Evolutionary conservation across 106 monocot species (phyloP), one percentile per base, ranked within the genome.

Genomic region (Dendrobium catenatum): DNA sequence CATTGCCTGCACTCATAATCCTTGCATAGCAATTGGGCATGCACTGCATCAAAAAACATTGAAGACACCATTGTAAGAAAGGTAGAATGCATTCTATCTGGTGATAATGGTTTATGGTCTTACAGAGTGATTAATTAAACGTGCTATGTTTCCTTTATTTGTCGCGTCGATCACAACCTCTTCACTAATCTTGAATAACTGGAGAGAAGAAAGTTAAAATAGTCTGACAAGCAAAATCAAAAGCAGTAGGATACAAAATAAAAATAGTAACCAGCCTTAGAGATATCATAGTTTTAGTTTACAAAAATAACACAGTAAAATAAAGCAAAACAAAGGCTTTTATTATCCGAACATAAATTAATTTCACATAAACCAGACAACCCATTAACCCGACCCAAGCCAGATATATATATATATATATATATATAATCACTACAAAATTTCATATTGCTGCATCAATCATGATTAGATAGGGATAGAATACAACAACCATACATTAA

Each of bases 21-120:
- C 97, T 98, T 68, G 97, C 94, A 82, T 98, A 98, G 82, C 94
- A 94, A 56, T 94, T 98, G 22, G 97, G 97, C 92, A 85, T 88
- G 80, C 97, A 98, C 97, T 98, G 91, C 74, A 92, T 41, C 54
- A 81, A 33, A 22, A 47, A n/a, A 42, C 27, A 76, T 49, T 49
- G 40, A 22, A 13, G 24, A 46, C 19, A 4, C 10, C 24, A 68
- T 33, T 44, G 6, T 76, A 47, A 18, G 5, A 10, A 76, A 42
- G 42, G 3, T 6, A 42, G 0, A 73, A 73, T 74, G 9, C 7
- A 44, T 44, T 16, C 44, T 20, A 44, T 72, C 33, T 20, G 20
- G 3, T 19, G 4, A 4, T 26, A 54, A 43, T 51, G 59, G 70
- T 15, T 18, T 68, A 55, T 54, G 26, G 22, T 19, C 82, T 87